Evolutionary conservation across 805 yeast genomes (phyloP).

Genomic region (Yarrowia alimentaria): DNA sequence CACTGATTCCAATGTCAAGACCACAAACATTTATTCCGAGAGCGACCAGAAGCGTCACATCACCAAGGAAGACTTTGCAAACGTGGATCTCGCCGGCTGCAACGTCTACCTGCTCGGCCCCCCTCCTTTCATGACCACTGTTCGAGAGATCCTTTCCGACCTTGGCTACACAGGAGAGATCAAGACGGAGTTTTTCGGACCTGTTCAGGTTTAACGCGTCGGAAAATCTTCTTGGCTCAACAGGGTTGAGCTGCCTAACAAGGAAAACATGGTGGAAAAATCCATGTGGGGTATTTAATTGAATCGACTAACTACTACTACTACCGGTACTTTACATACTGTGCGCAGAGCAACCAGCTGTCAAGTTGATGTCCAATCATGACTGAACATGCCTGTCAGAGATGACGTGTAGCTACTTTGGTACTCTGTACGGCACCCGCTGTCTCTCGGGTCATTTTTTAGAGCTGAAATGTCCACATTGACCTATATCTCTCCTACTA

Average conservation of each 20-base stretch:
- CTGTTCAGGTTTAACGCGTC: conserved; percentile 7
- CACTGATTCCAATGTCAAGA: conserved; percentile 4
- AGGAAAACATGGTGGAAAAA: too few relatives aligned
- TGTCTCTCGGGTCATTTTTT: too few relatives aligned
- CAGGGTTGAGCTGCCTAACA: background rate
- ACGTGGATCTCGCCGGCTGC: conserved; percentile 3
- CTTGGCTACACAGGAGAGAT: conserved; percentile 11
- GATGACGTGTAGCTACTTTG: too few relatives aligned
- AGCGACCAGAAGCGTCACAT: conserved; percentile 13
- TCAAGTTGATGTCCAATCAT: too few relatives aligned
- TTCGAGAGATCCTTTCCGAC: background rate
- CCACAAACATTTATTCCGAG: conserved; percentile 25
- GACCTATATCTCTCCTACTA: too few relatives aligned
- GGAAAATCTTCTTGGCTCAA: background rate
- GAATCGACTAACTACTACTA: too few relatives aligned
- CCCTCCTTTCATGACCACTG: conserved; percentile 20
- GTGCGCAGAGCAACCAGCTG: too few relatives aligned
- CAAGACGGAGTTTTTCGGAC: conserved; percentile 26
- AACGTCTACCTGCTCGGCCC: conserved; percentile 27
- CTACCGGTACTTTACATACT: too few relatives aligned
- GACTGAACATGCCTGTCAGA: too few relatives aligned
- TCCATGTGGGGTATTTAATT: too few relatives aligned
- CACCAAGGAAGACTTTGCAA: conserved; percentile 22
- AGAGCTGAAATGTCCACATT: too few relatives aligned
- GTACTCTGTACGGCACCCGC: too few relatives aligned